Evolutionary conservation across 2,329 filamentous ascomycete genomes (phyloP), one percentile per base, ranked within the genome.

Genomic region (Xylaria sp.): DNA sequence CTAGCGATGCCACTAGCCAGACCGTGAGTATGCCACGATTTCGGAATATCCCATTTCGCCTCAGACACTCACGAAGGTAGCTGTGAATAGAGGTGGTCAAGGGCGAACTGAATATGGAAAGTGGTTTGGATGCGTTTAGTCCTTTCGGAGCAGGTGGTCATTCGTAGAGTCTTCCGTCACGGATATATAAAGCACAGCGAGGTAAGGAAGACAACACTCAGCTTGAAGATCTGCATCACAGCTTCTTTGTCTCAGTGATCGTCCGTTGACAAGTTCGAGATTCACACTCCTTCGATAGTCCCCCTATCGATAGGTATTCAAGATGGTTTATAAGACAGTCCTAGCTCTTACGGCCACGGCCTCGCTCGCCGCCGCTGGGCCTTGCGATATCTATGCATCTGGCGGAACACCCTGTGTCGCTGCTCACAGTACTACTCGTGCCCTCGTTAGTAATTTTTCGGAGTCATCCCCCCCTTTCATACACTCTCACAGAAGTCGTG

Each of bases 361-460:
- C 50, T 61, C 68, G 30, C 63, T 70, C 12, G 71, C 32, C 7
- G 75, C 79, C 25, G 86, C 86, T 50, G 87, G 82, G 10, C 88
- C 88, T 8, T 90, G 88, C 72, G 88, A 90, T 69, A 82, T 90
- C 67, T 90, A 90, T 78, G 75, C 82, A 2, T 81, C 83, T 0
- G 87, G 86, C 0, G 82, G 82, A 57, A 89, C 86, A 0, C 86
- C 87, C 28, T 90, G 88, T 72, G 79, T 90, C 10, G 88, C 88
- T 0, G 88, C 88, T 0, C 88, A 90, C 75, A 86, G 86, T 75
- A 90, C 87, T n/a, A 90, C 88, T 64, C 85, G 88, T 4, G 86
- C 87, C n/a, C 76, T 90, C 4, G 64, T 66, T 0, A 55, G 50
- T 34, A 36, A 23, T 23, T 15, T 15, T 23, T 23, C 18, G 30